A percentile compares a stretch with the other conserved stretches of the same genome.
These are phyloP conservation scores for Phytopythium montanum DNA, from an alignment of 352 stramenopile species.

Conservation along the genomic window DNA sequence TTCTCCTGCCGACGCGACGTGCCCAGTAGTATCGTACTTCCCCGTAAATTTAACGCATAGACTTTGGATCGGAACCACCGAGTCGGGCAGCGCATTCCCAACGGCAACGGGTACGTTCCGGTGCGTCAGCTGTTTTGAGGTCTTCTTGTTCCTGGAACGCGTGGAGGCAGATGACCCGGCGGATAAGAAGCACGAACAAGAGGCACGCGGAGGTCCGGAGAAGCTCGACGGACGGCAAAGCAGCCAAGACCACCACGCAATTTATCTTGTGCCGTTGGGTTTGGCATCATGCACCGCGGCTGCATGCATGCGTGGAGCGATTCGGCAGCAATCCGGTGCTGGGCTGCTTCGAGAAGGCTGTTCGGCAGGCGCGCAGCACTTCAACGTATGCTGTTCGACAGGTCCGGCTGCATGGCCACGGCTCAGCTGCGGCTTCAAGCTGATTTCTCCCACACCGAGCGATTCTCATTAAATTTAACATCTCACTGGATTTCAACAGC, in stretches of 20 bases:
- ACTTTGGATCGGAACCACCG: background rate
- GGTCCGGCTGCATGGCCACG: constrained; percentile 4
- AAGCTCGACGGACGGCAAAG: too few relatives aligned
- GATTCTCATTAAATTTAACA: too few relatives aligned
- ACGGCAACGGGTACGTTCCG: background rate
- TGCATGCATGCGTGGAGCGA: too few relatives aligned
- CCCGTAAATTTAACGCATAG: constrained; percentile 2
- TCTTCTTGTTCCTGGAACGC: background rate
- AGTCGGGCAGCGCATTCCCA: too few relatives aligned
- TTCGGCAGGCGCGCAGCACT: background rate
- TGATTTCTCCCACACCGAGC: too few relatives aligned
- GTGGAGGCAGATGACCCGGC: background rate
- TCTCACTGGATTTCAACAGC: too few relatives aligned
- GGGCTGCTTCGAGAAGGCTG: background rate
- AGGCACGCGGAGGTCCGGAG: background rate
- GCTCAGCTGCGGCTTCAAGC: constrained; percentile 5
- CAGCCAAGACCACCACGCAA: too few relatives aligned
- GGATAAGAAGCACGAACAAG: background rate
- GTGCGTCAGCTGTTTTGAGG: background rate
- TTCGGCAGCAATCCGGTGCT: background rate
- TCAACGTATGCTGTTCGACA: constrained; percentile 5
- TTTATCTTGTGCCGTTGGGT: too few relatives aligned
- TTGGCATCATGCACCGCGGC: too few relatives aligned
- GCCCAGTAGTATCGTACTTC: background rate
- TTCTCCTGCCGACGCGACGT: background rate